Evolutionary conservation across 306 rosid genomes (phyloP).

Genomic region (Lotus japonicus): DNA sequence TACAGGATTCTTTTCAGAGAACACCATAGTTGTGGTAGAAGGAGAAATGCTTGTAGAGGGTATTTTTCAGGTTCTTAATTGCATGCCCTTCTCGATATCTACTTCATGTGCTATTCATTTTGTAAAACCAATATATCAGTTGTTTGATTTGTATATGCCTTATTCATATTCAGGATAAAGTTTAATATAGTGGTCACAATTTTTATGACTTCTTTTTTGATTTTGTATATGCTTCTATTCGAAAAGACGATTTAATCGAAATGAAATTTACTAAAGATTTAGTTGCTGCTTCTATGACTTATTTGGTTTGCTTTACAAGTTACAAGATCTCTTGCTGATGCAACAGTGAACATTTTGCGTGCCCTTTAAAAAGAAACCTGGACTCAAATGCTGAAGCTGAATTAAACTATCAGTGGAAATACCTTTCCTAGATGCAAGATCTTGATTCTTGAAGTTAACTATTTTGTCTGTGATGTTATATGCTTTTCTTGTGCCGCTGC

Average conservation of each 20-base stretch:
- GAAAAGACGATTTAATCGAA: neutral
- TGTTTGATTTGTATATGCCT: neutral
- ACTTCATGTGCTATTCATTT: neutral
- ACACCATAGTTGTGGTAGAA: constrained; percentile 89
- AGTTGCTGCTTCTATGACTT: neutral
- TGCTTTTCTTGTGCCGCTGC: neutral
- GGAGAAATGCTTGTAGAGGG: constrained; percentile 89
- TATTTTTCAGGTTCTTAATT: constrained; percentile 62
- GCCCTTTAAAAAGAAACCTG: neutral
- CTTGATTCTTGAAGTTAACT: neutral
- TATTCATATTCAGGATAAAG: neutral
- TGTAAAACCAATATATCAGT: neutral
- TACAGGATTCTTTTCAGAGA: constrained; percentile 88
- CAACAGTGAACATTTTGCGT: neutral
- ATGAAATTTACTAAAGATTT: neutral
- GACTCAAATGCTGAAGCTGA: neutral
- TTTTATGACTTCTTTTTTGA: neutral
- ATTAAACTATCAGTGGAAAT: neutral
- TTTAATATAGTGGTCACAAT: neutral
- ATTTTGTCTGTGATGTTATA: neutral
- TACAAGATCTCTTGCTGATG: neutral
- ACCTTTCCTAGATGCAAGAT: neutral
- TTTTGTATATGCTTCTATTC: neutral
- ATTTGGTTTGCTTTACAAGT: neutral
- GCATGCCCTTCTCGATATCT: constrained; percentile 5